Evolutionary conservation across 2,329 filamentous ascomycete species (phyloP).

Genomic region (Fusarium anguioides): DNA sequence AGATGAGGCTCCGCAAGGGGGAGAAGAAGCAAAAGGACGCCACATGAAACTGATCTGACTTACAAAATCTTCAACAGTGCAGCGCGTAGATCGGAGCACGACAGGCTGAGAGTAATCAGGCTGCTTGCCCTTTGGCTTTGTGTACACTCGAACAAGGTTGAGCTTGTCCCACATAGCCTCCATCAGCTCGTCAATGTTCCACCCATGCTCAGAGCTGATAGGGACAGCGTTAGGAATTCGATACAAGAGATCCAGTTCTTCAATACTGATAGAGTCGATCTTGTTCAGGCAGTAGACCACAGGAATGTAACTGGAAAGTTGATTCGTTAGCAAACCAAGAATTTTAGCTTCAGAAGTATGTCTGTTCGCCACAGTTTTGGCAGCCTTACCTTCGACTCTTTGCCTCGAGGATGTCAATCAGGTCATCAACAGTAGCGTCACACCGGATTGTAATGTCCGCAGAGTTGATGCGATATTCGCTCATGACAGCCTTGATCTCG

Average conservation of each 20-base stretch:
- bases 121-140: constrained; percentile 94
- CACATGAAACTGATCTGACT: constrained; percentile 54
- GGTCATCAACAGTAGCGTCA: constrained; percentile 95
- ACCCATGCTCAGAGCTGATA: constrained; percentile 96
- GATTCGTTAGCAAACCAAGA: constrained; percentile 24
- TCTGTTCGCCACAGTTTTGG: constrained; percentile 8
- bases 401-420: constrained; percentile 95
- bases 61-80: constrained; percentile 97
- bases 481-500: constrained; percentile 98
- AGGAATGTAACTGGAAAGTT: constrained; percentile 84
- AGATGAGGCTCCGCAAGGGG: constrained; percentile 18
- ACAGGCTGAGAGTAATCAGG: constrained; percentile 94
- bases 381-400: constrained; percentile 73
- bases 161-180: constrained; percentile 99
- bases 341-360: neutral
- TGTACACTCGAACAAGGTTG: constrained; percentile 91
- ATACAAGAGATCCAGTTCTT: constrained; percentile 95
- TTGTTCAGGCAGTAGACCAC: constrained; percentile 99
- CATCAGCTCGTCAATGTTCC: constrained; percentile 97
- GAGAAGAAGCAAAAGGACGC: constrained; percentile 1
- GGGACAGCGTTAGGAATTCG: constrained; percentile 96
- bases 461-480: constrained; percentile 95
- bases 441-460: constrained; percentile 98
- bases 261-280: constrained; percentile 97
- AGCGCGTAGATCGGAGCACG: constrained; percentile 82